These are phyloP conservation scores for Omphalea diandra DNA, from an alignment of 441 rosid species.

Conservation along the genomic window DNA sequence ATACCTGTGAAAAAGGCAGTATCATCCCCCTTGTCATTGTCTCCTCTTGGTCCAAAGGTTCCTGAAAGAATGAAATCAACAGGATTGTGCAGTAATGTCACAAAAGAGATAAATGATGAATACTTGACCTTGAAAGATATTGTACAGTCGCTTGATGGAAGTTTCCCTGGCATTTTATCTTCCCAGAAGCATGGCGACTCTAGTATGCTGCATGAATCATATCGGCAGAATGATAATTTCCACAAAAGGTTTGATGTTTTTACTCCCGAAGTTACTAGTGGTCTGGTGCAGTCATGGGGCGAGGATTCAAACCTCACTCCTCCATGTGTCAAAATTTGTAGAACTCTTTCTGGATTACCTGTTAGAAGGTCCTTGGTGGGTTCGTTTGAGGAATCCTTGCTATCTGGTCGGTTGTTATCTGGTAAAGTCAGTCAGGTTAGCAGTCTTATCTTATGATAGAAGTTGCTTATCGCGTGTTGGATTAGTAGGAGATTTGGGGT, in stretches of 20 bases:
- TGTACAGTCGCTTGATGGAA: conserved; percentile 42
- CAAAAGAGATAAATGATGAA: conserved; percentile 31
- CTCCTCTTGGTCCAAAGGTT: conserved; percentile 59
- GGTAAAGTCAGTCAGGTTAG: conserved; percentile 52
- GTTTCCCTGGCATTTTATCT: conserved; percentile 30
- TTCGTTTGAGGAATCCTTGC: conserved; percentile 67
- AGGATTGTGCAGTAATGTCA: conserved; percentile 19
- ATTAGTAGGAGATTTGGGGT: neutral
- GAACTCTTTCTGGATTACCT: conserved; percentile 35
- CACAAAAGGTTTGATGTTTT: conserved; percentile 27
- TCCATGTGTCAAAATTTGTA: conserved; percentile 31
- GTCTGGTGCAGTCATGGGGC: conserved; percentile 23
- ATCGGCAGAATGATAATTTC: conserved; percentile 25
- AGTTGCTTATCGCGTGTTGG: conserved; percentile 6
- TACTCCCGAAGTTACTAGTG: conserved; percentile 29
- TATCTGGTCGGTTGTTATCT: conserved; percentile 53
- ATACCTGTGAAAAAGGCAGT: conserved; percentile 35
- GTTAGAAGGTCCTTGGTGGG: conserved; percentile 60
- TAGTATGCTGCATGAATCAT: conserved; percentile 25
- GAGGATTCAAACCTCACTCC: conserved; percentile 27
- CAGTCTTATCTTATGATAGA: conserved; percentile 8
- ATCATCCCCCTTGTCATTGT: conserved; percentile 40
- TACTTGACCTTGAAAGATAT: conserved; percentile 40
- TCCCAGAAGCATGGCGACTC: conserved; percentile 27
- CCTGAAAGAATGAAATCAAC: conserved; percentile 33